These are phyloP conservation scores for Fusarium sororula DNA, from an alignment of 2,329 filamentous ascomycete genomes.

Conservation along the genomic window DNA sequence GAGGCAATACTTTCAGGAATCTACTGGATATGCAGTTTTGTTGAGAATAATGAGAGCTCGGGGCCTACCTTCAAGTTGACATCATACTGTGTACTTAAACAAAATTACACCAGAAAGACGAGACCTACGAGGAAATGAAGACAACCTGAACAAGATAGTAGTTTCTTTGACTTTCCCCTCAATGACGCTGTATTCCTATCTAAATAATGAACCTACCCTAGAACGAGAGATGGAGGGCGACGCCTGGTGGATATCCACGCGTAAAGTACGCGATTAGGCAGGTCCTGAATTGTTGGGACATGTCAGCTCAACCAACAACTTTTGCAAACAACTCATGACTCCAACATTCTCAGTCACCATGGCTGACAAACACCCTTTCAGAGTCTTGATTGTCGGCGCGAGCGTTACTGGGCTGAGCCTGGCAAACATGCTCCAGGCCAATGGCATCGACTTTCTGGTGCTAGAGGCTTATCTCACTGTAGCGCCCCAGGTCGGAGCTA, in stretches of 20 bases:
- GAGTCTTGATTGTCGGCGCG: not conserved
- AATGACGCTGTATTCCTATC: not conserved
- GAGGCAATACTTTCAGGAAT: not conserved
- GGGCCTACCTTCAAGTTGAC: accelerated
- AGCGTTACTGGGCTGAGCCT: not conserved
- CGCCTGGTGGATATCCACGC: not conserved
- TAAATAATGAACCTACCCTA: not conserved
- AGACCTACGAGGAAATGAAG: accelerated
- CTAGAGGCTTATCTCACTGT: not conserved
- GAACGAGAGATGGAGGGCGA: not conserved
- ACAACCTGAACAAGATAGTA: accelerated
- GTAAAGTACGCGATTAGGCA: not conserved
- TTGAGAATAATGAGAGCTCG: accelerated
- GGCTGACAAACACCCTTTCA: not conserved
- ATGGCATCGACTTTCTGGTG: not conserved
- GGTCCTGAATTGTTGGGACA: not conserved
- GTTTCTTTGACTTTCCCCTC: accelerated
- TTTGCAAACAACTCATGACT: too few species aligned
- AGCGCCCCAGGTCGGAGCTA: not conserved
- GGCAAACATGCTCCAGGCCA: not conserved
- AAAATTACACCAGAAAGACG: accelerated
- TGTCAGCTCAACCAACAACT: not conserved
- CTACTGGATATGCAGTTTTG: accelerated
- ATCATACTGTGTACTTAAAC: accelerated
- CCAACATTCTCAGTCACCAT: not conserved